Percentiles rank a stretch among this genome's conserved stretches.
Conservation (phyloP, 2,329 filamentous ascomycete species). For the Verticillium albo-atrum region DNA sequence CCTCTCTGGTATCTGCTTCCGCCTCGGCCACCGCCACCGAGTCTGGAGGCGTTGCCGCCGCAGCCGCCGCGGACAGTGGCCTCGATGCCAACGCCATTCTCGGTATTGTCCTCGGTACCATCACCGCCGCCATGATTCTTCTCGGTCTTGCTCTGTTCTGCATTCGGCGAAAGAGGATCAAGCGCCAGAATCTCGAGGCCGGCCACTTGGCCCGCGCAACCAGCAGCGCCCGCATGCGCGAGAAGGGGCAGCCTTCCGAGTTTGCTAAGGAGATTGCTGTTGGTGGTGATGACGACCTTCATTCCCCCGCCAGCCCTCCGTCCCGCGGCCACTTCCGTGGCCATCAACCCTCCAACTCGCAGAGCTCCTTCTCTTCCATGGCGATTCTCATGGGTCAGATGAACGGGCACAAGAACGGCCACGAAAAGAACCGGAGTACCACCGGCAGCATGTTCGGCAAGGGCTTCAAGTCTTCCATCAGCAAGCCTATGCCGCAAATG, state of each 20-base stretch:
- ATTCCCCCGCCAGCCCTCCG: neutral
- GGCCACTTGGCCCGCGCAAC: conserved; percentile 16
- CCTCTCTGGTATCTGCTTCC: conserved; percentile 16
- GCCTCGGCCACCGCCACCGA: conserved; percentile 20
- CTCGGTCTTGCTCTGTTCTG: conserved; percentile 69
- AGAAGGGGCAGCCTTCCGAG: conserved; percentile 1
- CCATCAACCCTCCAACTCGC: conserved; percentile 49
- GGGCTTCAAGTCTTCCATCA: conserved; percentile 58
- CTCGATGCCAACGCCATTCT: conserved; percentile 55
- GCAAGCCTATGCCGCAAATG: conserved; percentile 53
- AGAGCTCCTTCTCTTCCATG: conserved; percentile 58
- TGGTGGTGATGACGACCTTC: conserved; percentile 11
- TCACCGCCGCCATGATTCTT: conserved; percentile 67
- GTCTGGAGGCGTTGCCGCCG: conserved; percentile 24
- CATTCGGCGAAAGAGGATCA: conserved; percentile 56
- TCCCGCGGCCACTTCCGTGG: conserved; percentile 35
- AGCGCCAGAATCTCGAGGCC: conserved; percentile 14
- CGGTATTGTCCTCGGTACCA: conserved; percentile 76
- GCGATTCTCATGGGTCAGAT: conserved; percentile 58
- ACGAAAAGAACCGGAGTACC: conserved; percentile 48
- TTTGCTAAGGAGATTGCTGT: conserved; percentile 1
- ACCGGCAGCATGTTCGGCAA: conserved; percentile 55
- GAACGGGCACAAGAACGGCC: conserved; percentile 28
- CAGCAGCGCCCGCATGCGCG: conserved; percentile 27
- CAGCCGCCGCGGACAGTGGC: conserved; percentile 12